phyloP scores from a whole-genome alignment of 1,139 yeast species.

The Yamadazyma atlantica region DNA sequence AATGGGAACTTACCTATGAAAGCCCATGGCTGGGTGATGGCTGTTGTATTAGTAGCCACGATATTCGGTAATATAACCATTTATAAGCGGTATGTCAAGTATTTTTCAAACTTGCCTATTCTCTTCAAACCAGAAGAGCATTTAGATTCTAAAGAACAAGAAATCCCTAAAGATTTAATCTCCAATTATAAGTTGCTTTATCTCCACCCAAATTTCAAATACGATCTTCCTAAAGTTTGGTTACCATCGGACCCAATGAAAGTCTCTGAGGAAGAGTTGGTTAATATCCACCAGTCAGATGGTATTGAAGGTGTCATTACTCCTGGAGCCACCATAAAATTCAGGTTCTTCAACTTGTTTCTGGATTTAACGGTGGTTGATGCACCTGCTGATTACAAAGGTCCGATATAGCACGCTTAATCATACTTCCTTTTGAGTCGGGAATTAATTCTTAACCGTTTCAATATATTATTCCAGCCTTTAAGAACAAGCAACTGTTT shows the following conservation, averaged over 20 bases:
- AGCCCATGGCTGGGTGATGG: conserved; percentile 48
- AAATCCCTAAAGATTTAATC: neutral
- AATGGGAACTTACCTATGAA: conserved; percentile 32
- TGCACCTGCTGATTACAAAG: conserved; percentile 41
- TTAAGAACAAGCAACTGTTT: conserved; percentile 10
- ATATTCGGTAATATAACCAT: conserved; percentile 34
- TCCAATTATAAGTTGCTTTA: conserved; percentile 25
- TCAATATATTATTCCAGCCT: conserved; percentile 25
- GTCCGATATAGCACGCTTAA: too few relatives aligned
- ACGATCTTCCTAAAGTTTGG: conserved; percentile 36
- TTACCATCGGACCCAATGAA: conserved; percentile 29
- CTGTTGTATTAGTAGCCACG: conserved; percentile 36
- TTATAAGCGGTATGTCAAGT: conserved; percentile 27
- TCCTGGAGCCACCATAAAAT: conserved; percentile 27
- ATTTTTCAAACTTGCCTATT: conserved; percentile 32
- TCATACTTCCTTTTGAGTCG: conserved; percentile 17
- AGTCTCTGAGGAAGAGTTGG: conserved; percentile 15
- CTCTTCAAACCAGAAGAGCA: conserved; percentile 18
- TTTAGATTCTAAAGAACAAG: conserved; percentile 4
- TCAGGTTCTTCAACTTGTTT: conserved; percentile 14
- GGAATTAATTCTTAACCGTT: conserved; percentile 21
- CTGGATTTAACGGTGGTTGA: conserved; percentile 23
- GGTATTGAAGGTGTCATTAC: conserved; percentile 25
- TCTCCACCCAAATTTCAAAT: conserved; percentile 35
- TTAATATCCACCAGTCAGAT: conserved; percentile 10